phyloP scores from a whole-genome alignment of 441 rosid species.

The Populus trichocarpa region DNA sequence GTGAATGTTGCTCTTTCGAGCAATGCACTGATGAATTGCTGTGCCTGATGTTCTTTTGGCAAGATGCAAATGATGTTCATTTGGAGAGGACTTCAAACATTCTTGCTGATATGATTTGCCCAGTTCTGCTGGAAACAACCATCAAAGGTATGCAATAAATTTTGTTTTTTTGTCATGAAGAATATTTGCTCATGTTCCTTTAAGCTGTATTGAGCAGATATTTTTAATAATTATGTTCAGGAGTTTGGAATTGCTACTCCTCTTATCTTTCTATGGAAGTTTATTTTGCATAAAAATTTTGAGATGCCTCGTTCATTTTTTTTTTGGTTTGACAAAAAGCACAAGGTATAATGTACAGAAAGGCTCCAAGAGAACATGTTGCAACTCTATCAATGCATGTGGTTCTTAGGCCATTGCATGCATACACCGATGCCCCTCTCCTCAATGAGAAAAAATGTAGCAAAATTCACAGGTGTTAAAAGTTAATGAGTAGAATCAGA shows the following conservation, averaged over 20 bases:
- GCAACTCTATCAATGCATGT: background rate
- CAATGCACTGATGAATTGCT: constrained; percentile 46
- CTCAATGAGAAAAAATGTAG: too few relatives aligned
- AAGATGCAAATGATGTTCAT: constrained; percentile 34
- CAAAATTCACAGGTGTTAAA: too few relatives aligned
- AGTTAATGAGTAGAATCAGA: too few relatives aligned
- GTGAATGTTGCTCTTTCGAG: constrained; percentile 66
- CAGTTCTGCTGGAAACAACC: constrained; percentile 68
- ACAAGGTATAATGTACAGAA: background rate
- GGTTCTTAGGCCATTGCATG: background rate
- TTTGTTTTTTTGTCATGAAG: background rate
- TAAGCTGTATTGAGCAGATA: background rate
- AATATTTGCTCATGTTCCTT: background rate
- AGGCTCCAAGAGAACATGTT: background rate
- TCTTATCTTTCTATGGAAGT: background rate
- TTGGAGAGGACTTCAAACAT: constrained; percentile 46
- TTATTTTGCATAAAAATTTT: background rate
- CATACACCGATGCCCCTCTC: too few relatives aligned
- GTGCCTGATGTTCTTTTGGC: constrained; percentile 65
- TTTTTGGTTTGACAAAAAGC: too few relatives aligned
- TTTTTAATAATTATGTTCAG: background rate
- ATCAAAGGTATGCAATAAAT: constrained; percentile 61
- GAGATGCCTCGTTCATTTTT: background rate
- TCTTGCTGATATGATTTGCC: constrained; percentile 63
- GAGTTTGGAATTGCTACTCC: background rate